These are phyloP conservation scores for Talaromyces sp. DNA, from an alignment of 2,329 filamentous ascomycete species.

Conservation along the genomic window DNA sequence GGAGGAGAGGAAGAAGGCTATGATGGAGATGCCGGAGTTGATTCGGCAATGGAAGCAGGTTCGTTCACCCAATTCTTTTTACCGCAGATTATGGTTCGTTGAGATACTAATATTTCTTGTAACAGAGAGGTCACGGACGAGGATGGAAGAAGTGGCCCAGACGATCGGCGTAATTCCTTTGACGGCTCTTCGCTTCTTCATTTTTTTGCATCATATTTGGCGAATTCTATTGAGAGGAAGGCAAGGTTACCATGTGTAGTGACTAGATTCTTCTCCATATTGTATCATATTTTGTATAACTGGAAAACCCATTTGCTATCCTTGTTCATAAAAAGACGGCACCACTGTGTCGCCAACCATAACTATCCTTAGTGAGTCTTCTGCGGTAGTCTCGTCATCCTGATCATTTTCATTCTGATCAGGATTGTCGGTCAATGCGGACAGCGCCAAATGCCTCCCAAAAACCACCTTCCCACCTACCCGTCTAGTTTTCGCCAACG, in stretches of 20 bases:
- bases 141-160: slow-evolving; percentile 73
- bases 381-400: slow-evolving; percentile 5
- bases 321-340: slow-evolving; percentile 27
- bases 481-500: slow-evolving; percentile 78
- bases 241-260: slow-evolving; percentile 3
- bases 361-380: slow-evolving; percentile 19
- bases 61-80: slow-evolving; percentile 30
- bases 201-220: slow-evolving; percentile 8
- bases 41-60: slow-evolving; percentile 93
- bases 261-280: slow-evolving; percentile 9
- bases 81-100: too few relatives aligned
- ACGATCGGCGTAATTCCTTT: slow-evolving; percentile 25
- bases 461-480: slow-evolving; percentile 84
- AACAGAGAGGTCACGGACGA: slow-evolving; percentile 64
- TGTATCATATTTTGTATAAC: slow-evolving; percentile 18
- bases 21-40: slow-evolving; percentile 90
- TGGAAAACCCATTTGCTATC: background rate
- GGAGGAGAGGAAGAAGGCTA: slow-evolving; percentile 84
- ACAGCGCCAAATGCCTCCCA: slow-evolving; percentile 64
- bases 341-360: slow-evolving; percentile 41
- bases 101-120: slow-evolving; percentile 11
- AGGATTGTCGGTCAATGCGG: slow-evolving; percentile 22
- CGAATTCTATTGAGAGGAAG: slow-evolving; percentile 2
- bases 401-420: slow-evolving; percentile 18
- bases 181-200: background rate